Percentiles rank a stretch among this genome's conserved stretches.
Evolutionary conservation across 2,329 filamentous ascomycete species (phyloP).

Genomic region (Colletotrichum orchidophilum): DNA sequence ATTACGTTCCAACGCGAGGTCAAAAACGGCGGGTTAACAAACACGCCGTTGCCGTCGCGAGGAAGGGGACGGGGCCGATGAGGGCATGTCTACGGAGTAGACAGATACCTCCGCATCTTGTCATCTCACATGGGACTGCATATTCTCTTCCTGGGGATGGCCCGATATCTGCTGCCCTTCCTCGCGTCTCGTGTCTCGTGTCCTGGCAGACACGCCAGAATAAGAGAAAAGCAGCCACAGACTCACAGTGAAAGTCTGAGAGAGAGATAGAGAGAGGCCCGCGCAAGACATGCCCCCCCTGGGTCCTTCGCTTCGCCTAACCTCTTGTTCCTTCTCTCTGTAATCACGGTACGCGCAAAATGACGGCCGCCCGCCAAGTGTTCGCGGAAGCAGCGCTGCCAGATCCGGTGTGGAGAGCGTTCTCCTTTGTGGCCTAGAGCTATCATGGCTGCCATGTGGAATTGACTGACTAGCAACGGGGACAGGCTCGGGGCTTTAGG

Average conservation of each 20-base stretch:
- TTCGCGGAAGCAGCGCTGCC: slow-evolving; percentile 28
- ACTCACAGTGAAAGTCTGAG: not conserved
- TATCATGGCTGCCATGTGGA: slow-evolving; percentile 35
- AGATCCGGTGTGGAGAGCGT: slow-evolving; percentile 32
- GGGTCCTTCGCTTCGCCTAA: not conserved
- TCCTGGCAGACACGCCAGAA: slow-evolving; percentile 1
- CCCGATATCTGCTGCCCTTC: not conserved
- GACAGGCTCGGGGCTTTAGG: slow-evolving; percentile 3
- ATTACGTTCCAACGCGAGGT: not conserved
- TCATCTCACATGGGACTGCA: not conserved
- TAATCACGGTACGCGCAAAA: slow-evolving; percentile 10
- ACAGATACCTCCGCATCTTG: not conserved
- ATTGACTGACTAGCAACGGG: slow-evolving; percentile 17
- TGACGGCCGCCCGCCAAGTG: slow-evolving; percentile 21
- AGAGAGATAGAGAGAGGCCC: not conserved
- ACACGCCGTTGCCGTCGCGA: not conserved
- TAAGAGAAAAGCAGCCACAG: not conserved
- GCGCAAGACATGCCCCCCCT: not conserved
- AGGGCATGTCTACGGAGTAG: not conserved
- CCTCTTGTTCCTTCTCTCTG: not conserved
- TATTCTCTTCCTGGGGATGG: not conserved
- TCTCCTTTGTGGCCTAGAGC: slow-evolving; percentile 19
- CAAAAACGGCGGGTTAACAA: not conserved
- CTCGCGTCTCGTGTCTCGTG: not conserved
- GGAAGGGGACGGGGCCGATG: not conserved